These are phyloP conservation scores for Cornus suecica DNA, from an alignment of 148 eudicot species.

Conservation along the genomic window DNA sequence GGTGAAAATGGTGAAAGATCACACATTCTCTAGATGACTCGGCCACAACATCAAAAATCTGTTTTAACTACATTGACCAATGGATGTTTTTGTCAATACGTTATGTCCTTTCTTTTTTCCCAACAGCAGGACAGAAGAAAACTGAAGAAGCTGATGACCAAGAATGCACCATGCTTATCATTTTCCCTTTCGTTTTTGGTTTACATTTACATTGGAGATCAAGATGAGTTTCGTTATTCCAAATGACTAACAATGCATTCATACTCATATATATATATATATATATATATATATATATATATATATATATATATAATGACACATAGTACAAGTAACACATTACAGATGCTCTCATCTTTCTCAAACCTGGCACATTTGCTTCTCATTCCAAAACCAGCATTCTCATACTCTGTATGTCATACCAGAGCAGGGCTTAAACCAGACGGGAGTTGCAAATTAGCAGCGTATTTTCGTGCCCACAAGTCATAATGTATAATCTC, in stretches of 20 bases:
- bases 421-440: conserved; percentile 62
- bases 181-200: neutral
- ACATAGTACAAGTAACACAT: neutral
- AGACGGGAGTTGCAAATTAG: conserved; percentile 47
- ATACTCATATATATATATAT: neutral
- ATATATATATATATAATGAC: neutral
- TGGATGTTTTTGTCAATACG: too few species aligned
- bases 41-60: too few species aligned
- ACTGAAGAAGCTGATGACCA: too few species aligned
- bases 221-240: neutral
- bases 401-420: conserved; percentile 6
- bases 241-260: neutral
- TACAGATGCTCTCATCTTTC: neutral
- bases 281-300: too few species aligned
- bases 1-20: too few species aligned
- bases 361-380: neutral
- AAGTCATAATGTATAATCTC: conserved; percentile 86
- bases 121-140: too few species aligned
- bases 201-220: neutral
- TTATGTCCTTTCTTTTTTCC: too few species aligned
- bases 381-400: neutral
- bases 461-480: conserved; percentile 95
- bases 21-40: too few species aligned
- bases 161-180: neutral
- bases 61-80: too few species aligned